phyloP scores from a whole-genome alignment of 345 rosid genomes.

The Populus deltoides region DNA sequence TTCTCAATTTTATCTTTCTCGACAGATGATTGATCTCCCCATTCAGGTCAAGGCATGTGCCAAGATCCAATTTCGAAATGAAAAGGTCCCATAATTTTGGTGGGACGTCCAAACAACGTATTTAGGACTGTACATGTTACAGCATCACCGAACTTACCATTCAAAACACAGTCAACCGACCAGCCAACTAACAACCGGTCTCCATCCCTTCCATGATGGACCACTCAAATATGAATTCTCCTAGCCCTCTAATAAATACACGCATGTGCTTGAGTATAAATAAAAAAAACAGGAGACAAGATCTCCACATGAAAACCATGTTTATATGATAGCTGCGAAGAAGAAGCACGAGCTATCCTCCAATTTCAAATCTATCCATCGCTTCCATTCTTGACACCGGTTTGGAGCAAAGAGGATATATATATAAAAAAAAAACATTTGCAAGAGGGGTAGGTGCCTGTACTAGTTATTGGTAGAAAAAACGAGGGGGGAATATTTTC shows the following conservation, averaged over 20 bases:
- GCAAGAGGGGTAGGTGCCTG: neutral
- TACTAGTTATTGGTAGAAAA: neutral
- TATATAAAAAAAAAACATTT: conserved; percentile 4
- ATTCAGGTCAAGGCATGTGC: no score
- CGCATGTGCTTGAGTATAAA: neutral
- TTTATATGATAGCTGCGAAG: conserved; percentile 9
- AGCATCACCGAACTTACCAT: neutral
- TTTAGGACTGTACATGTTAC: neutral
- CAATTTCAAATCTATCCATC: neutral
- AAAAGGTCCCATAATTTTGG: neutral
- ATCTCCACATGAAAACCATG: neutral
- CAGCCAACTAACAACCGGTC: neutral
- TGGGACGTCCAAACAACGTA: neutral
- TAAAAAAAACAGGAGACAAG: neutral
- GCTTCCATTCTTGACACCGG: conserved; percentile 3
- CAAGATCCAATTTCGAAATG: neutral
- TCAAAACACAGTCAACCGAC: neutral
- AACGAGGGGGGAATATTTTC: neutral
- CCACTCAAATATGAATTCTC: neutral
- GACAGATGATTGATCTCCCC: no score
- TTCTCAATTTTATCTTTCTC: no score
- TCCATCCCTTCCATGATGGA: neutral
- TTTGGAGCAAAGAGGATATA: neutral
- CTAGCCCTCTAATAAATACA: neutral
- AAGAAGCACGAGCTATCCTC: conserved; percentile 8